Percentiles rank a stretch among this genome's conserved stretches.
Conservation (phyloP, 2,329 filamentous ascomycete species). For the Diaporthe amygdali region DNA sequence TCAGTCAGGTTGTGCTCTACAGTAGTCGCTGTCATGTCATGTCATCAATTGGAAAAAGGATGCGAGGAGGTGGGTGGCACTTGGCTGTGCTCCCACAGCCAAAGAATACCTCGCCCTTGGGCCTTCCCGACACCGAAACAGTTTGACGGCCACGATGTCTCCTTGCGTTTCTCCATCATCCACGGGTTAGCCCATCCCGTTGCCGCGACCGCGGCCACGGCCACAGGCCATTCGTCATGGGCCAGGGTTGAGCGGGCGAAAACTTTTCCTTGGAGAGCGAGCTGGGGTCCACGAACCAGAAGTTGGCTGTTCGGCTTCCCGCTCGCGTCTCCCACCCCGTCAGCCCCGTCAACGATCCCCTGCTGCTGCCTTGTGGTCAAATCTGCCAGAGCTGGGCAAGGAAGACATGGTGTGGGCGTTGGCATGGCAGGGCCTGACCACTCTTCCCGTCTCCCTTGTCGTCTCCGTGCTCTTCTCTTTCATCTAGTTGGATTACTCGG, state of each 20-base stretch:
- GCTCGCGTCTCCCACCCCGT: background rate
- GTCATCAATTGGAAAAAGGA: background rate
- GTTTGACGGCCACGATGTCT: background rate
- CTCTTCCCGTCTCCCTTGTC: background rate
- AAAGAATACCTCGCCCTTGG: background rate
- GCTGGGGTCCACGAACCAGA: background rate
- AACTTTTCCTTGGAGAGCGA: conserved; percentile 5
- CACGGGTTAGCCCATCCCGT: background rate
- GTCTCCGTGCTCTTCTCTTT: background rate
- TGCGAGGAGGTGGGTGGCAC: background rate
- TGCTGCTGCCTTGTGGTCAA: background rate
- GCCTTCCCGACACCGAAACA: background rate
- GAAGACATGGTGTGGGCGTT: conserved; percentile 8
- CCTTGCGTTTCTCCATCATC: conserved; percentile 2
- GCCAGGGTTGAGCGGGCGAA: conserved; percentile 1
- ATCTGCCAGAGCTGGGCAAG: background rate
- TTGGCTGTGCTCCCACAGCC: background rate
- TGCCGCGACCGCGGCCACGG: background rate
- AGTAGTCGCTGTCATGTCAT: background rate
- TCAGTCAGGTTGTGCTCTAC: background rate
- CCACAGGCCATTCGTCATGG: conserved; percentile 15
- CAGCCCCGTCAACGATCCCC: background rate
- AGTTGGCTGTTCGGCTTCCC: background rate
- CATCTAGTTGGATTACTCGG: background rate
- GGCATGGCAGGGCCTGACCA: background rate